Base-by-base conservation (phyloP, 1,139 yeast genomes). In the Kazachstania sp. region DNA sequence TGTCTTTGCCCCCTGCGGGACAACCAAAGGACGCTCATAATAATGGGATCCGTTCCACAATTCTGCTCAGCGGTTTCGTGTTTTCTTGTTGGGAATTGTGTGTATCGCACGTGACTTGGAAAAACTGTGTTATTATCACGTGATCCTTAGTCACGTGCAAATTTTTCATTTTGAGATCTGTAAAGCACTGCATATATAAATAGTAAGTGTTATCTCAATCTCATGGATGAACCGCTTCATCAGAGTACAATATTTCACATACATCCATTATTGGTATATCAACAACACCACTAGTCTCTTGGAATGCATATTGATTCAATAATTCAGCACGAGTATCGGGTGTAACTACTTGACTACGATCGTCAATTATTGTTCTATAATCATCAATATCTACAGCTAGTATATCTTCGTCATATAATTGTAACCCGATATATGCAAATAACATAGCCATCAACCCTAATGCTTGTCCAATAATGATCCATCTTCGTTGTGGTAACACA, bases 281-380 rank as follows among this genome's bases (percentile, higher is more conserved):
- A 77, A 87, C 78, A 8, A 88, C 92, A 0, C 95, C 95, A 57
- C 86, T 84, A 0, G 92, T 81, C 4, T 86, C 77, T 29, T 62
- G 59, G 61, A 67, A 69, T 4, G 37, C 75, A 49, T 74, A 74
- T 53, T 68, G 70, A 4, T 57, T 60, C 12, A 61, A 46, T 35
- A 63, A 57, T 26, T 48, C 49, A 20, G 66, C 57, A 8, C 35
- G 42, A 18, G 68, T 58, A 9, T 78, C 77, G 31, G 79, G 66
- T 28, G 75, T 76, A 0, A 90, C 81, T 48, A 35, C 4, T 3
- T 35, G 34, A 26, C 45, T 37, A 5, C 43, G 34, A 12, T 76
- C 78, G 59, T 90, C 97, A 1, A 83, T 78, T 31, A 90, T 71
- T 23, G 81, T 79, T 36, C 85, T 71, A 13, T 78, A 66, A 51